These are phyloP conservation scores for Phytophthora fragariaefolia DNA, from an alignment of 352 stramenopile species.

Conservation along the genomic window DNA sequence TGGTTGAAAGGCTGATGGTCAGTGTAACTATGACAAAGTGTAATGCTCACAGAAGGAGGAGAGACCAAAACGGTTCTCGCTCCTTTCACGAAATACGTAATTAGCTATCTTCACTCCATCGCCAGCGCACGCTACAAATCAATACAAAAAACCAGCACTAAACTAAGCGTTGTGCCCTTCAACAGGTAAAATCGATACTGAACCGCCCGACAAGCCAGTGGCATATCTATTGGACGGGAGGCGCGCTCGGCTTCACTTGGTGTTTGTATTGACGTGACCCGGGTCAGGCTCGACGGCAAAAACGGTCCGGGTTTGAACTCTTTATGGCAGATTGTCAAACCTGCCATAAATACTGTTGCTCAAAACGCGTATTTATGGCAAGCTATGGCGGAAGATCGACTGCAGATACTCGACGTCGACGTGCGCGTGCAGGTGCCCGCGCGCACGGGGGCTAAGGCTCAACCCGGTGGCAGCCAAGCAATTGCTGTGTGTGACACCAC, in stretches of 20 bases:
- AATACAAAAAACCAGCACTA: slow-evolving; percentile 3
- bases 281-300: too few relatives aligned
- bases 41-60: slow-evolving; percentile 61
- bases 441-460: background rate
- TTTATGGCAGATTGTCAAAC: too few relatives aligned
- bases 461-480: slow-evolving; percentile 26
- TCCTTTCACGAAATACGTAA: slow-evolving; percentile 52
- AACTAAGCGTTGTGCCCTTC: slow-evolving; percentile 7
- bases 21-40: slow-evolving; percentile 82
- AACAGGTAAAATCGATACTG: slow-evolving; percentile 26
- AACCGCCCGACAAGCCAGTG: background rate
- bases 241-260: slow-evolving; percentile 2
- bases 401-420: slow-evolving; percentile 27
- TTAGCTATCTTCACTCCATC: slow-evolving; percentile 66
- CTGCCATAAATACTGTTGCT: too few relatives aligned
- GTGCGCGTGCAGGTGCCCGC: slow-evolving; percentile 23
- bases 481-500: slow-evolving; percentile 47
- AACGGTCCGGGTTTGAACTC: too few relatives aligned
- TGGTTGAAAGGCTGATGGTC: slow-evolving; percentile 52
- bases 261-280: too few relatives aligned
- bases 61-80: slow-evolving; percentile 54
- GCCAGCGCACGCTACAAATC: slow-evolving; percentile 12
- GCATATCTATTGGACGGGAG: background rate
- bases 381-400: slow-evolving; percentile 29
- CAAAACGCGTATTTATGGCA: too few relatives aligned